Base-by-base conservation (phyloP, 1,284 basidiomycete genomes). In the Pseudomicrostroma phylloplanum region DNA sequence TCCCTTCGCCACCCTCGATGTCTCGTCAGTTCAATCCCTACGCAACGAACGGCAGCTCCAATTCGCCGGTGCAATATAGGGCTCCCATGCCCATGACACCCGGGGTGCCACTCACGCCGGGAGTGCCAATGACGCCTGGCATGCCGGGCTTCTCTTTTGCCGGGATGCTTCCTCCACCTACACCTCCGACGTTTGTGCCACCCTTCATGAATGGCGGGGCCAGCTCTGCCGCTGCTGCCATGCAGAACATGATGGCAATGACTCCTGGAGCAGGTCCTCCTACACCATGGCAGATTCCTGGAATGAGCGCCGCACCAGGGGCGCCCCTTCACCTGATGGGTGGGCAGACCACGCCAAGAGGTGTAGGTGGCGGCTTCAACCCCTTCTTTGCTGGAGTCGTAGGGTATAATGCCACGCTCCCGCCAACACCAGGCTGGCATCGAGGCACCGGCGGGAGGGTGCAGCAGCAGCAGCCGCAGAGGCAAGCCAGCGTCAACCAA, bases 101-200 rank as follows among this genome's bases (percentile, higher is more conserved):
- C 21, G 51, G 51, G 12, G 65, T 72, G 15, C 76, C 79, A 17
- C 79, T 81, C 74, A 81, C 80, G 30, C 30, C 30, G 30, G 30
- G 30, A 36, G 30, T 36, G 30, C 30, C 30, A 9, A 36, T 36
- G 30, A 36, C 30, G 8, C 80, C 80, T 2, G 77, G 77, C 8
- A 81, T 82, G 80, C 81, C 81, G 0, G 79, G 79, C 1, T 82
- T 81, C 62, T 74, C 78, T 0, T 79, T 81, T 53, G 78, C 79
- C 15, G 71, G 77, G 15, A 73, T 80, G 57, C 78, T 79, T 1
- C 51, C 51, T 21, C 74, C 80, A 57, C 30, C 30, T 9, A 81
- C 81, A 15, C 80, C 81, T 1, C 81, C 81, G 2, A 65, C 79
- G 43, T 71, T 81, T 53, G 70, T 71, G 3, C 72, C 74, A 30